These are phyloP conservation scores for Bruguiera hainesii DNA, from an alignment of 441 rosid genomes.

Conservation along the genomic window DNA sequence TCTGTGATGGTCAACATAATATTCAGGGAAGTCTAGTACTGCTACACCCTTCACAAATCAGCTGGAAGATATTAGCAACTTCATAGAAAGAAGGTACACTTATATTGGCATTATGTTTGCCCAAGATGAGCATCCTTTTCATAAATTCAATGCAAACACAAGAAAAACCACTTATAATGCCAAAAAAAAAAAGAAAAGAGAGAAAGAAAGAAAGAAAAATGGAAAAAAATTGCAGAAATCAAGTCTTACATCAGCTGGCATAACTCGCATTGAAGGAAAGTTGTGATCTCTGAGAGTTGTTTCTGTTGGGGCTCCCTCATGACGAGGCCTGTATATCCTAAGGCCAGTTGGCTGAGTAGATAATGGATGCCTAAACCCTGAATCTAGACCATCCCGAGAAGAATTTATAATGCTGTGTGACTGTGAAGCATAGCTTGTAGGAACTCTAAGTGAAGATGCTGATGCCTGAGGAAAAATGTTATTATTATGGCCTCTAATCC, in stretches of 20 bases:
- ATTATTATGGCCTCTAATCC: constrained; percentile 50
- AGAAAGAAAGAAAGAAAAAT: constrained; percentile 8
- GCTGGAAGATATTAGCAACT: constrained; percentile 15
- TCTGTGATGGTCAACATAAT: constrained; percentile 64
- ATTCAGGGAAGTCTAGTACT: constrained; percentile 46
- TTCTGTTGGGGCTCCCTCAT: constrained; percentile 37
- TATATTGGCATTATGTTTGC: no score
- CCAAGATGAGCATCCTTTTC: no score
- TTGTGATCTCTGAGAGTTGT: constrained; percentile 41
- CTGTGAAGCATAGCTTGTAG: constrained; percentile 41
- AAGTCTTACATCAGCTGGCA: constrained; percentile 53
- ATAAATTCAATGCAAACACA: background rate
- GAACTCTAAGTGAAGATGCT: constrained; percentile 35
- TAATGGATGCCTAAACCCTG: constrained; percentile 47
- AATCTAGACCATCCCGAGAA: constrained; percentile 45
- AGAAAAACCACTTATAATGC: constrained; percentile 7
- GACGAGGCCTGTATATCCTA: constrained; percentile 46
- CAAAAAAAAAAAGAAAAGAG: constrained; percentile 12
- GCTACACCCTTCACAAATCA: constrained; percentile 57
- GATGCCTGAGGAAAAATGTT: constrained; percentile 50
- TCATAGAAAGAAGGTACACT: background rate
- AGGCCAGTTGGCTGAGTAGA: constrained; percentile 46
- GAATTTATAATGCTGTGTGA: constrained; percentile 36
- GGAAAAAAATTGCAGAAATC: constrained; percentile 20
- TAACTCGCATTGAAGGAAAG: constrained; percentile 53